These are phyloP conservation scores for Vitis rupestris DNA, from an alignment of 164 flowering plant genomes.

Conservation along the genomic window DNA sequence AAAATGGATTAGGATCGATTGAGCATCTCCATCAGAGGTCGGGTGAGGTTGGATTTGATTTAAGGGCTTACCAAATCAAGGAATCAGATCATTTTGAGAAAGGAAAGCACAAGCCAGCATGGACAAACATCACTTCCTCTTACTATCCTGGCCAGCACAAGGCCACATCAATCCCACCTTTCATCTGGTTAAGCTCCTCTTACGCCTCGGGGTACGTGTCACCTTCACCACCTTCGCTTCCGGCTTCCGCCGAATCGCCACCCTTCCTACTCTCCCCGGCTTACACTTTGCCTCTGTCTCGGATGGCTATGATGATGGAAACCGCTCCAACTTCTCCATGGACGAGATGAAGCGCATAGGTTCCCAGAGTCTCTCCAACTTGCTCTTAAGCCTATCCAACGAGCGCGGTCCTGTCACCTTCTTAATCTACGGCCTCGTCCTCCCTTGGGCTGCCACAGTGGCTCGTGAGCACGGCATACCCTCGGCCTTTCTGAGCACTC, in stretches of 20 bases:
- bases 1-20: too few relatives aligned
- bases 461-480: constrained; percentile 8
- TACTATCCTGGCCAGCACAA: constrained; percentile 7
- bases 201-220: constrained; percentile 7
- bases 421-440: constrained; percentile 9
- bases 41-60: too few relatives aligned
- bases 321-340: not conserved
- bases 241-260: not conserved
- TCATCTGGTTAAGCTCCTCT: constrained; percentile 12
- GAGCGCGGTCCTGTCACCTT: constrained; percentile 3
- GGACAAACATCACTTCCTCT: constrained; percentile 9
- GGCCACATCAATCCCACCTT: constrained; percentile 23
- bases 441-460: constrained; percentile 16
- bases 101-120: too few relatives aligned
- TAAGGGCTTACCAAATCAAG: too few relatives aligned
- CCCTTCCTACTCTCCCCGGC: not conserved
- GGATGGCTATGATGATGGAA: constrained; percentile 17
- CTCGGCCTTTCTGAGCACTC: constrained; percentile 10
- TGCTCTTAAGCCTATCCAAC: not conserved
- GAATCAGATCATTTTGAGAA: too few relatives aligned
- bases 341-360: constrained; percentile 7
- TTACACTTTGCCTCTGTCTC: constrained; percentile 15
- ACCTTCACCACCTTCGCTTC: constrained; percentile 13
- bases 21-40: too few relatives aligned
- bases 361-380: not conserved